A percentile compares a stretch with the other conserved stretches of the same genome.
phyloP scores from a whole-genome alignment of 83 land plant species.

The Diphasiastrum complanatum region DNA sequence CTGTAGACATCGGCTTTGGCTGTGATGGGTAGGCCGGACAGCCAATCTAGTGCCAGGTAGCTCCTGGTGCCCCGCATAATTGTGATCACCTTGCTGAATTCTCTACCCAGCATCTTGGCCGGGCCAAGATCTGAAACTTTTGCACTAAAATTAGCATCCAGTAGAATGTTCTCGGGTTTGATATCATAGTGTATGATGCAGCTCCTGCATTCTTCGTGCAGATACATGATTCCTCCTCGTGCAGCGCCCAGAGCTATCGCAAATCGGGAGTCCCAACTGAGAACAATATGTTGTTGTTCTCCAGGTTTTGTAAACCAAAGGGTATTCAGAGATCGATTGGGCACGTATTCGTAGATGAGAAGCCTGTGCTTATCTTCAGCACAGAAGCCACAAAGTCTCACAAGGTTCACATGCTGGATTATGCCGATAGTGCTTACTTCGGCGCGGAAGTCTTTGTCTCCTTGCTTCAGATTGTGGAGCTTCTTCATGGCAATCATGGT shows the following conservation, averaged over 20 bases:
- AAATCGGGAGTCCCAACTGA: slow-evolving; percentile 7
- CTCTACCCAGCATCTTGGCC: slow-evolving; percentile 1
- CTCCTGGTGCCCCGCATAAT: slow-evolving; percentile 16
- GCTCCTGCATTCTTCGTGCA: slow-evolving; percentile 2
- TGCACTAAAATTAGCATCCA: neutral
- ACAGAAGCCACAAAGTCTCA: slow-evolving; percentile 12
- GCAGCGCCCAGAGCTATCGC: slow-evolving; percentile 13
- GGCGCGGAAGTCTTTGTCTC: slow-evolving; percentile 3
- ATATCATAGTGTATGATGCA: slow-evolving; percentile 16
- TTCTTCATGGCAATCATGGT: slow-evolving; percentile 7
- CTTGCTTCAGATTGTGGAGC: neutral
- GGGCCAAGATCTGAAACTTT: slow-evolving; percentile 17
- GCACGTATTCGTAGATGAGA: slow-evolving; percentile 12
- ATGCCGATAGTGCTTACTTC: slow-evolving; percentile 9
- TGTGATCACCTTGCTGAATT: neutral
- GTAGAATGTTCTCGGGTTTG: slow-evolving; percentile 17
- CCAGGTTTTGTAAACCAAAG: neutral
- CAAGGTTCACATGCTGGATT: slow-evolving; percentile 7
- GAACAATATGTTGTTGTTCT: neutral
- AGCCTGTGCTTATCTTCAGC: slow-evolving; percentile 10
- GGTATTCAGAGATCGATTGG: slow-evolving; percentile 1
- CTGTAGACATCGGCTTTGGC: slow-evolving; percentile 17
- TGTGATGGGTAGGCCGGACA: neutral
- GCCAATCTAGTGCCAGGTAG: slow-evolving; percentile 25
- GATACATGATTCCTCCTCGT: slow-evolving; percentile 1